Base-by-base conservation (phyloP, 176 grass and related monocot species). In the Hordeum marinum region DNA sequence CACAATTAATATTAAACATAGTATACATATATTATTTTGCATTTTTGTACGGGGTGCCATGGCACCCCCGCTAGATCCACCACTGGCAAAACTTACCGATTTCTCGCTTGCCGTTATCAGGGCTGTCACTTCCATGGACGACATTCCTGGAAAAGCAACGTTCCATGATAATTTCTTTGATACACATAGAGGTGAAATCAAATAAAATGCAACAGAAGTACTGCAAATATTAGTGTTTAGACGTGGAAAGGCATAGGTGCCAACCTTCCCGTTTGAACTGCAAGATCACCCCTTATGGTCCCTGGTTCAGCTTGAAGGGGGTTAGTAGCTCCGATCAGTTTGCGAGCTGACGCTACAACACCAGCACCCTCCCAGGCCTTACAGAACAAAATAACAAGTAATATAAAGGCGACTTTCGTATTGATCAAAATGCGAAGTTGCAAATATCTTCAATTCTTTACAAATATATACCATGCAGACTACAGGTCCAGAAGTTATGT, bases 201-300 rank as follows among this genome's bases (percentile, higher is more conserved):
- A 70, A 63, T 73, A 77, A 71, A 78, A 13, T 68, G 17, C 14
- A 66, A 37, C 4, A 79, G 45, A 20, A 14, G 14, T n/a, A 12
- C 36, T 75, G 43, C 21, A 74, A 25, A 63, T 70, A 41, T 45
- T 20, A 89, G n/a, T 62, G 72, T 21, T 11, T 72, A 86, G 39
- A 83, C 39, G 73, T 79, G 40, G 32, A 80, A 77, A 75, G 58
- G 24, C 0, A 7, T 88, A 14, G 43, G 24, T 68, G 57, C 34
- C 1, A 62, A 98, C 96, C 96, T 95, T 88, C 96, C 96, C 42
- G 89, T 98, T 92, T 98, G 96, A 92, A 98, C 88, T 63, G 96
- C 96, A 66, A 98, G 88, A 87, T 98, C 93, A 21, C 96, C 96
- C 59, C 96, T 86, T 65, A 95, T 98, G 20, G 96, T 98, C 46